A percentile compares a stretch with the other conserved stretches of the same genome.
phyloP scores from a whole-genome alignment of 2,329 filamentous ascomycete genomes.

The Talaromyces sp. region DNA sequence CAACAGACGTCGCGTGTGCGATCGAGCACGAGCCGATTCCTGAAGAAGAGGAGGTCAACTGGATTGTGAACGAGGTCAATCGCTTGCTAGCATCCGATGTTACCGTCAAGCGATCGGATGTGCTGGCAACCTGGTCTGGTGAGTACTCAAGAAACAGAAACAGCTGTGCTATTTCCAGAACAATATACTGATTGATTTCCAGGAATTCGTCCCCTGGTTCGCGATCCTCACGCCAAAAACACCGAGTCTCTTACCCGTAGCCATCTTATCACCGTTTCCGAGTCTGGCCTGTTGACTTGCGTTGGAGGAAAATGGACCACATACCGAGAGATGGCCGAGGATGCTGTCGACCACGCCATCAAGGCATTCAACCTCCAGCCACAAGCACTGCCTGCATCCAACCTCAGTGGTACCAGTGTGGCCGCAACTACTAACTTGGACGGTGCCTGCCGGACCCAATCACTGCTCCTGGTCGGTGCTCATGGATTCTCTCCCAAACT shows the following conservation, averaged over 20 bases:
- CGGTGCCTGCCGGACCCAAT: slow-evolving; percentile 75
- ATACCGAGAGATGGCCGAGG: slow-evolving; percentile 87
- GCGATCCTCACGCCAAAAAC: slow-evolving; percentile 77
- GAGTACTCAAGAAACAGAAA: background rate
- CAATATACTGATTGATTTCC: background rate
- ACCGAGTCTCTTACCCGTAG: slow-evolving; percentile 86
- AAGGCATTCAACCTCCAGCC: slow-evolving; percentile 59
- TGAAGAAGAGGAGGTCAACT: slow-evolving; percentile 77
- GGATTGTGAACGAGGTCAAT: slow-evolving; percentile 78
- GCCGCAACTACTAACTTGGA: slow-evolving; percentile 61
- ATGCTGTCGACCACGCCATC: slow-evolving; percentile 76
- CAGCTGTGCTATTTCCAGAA: background rate
- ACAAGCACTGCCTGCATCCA: slow-evolving; percentile 51
- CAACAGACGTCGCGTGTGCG: slow-evolving; percentile 70
- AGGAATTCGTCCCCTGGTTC: slow-evolving; percentile 70
- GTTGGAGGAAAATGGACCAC: slow-evolving; percentile 91
- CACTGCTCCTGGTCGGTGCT: slow-evolving; percentile 71
- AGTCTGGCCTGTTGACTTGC: slow-evolving; percentile 73
- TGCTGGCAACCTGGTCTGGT: slow-evolving; percentile 81
- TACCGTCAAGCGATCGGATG: slow-evolving; percentile 74
- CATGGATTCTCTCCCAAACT: slow-evolving; percentile 85
- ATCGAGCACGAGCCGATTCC: slow-evolving; percentile 70
- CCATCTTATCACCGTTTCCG: slow-evolving; percentile 71
- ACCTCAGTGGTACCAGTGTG: slow-evolving; percentile 65
- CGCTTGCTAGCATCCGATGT: slow-evolving; percentile 79